phyloP scores from a whole-genome alignment of 2,329 filamentous ascomycete species.

The Fusarium dimerum region DNA sequence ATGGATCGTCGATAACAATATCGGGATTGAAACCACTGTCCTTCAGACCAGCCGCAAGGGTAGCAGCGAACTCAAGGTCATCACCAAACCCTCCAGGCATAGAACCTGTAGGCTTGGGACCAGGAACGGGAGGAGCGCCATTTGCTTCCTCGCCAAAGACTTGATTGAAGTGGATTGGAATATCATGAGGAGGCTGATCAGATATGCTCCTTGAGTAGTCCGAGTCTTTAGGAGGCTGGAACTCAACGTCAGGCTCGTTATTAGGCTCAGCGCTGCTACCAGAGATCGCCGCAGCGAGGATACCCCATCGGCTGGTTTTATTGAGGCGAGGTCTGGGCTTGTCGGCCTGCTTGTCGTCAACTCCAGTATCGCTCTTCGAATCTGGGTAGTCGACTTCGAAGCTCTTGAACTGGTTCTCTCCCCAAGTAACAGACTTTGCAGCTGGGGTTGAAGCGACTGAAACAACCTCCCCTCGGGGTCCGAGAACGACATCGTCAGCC shows the following conservation, averaged over 20 bases:
- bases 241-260: slow-evolving; percentile 33
- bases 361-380: slow-evolving; percentile 35
- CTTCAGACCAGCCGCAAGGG: slow-evolving; percentile 66
- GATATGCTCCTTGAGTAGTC: slow-evolving; percentile 17
- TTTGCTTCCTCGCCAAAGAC: slow-evolving; percentile 41
- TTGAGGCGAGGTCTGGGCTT: slow-evolving; percentile 37
- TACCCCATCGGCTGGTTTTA: slow-evolving; percentile 52
- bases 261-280: slow-evolving; percentile 41
- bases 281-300: slow-evolving; percentile 52
- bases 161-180: slow-evolving; percentile 19
- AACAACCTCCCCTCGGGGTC: slow-evolving; percentile 44
- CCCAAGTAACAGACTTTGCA: slow-evolving; percentile 65
- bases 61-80: slow-evolving; percentile 70
- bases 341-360: slow-evolving; percentile 27
- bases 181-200: slow-evolving; percentile 18
- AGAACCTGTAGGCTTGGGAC: slow-evolving; percentile 57
- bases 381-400: slow-evolving; percentile 64
- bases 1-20: slow-evolving; percentile 67
- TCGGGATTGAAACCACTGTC: slow-evolving; percentile 71
- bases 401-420: slow-evolving; percentile 63
- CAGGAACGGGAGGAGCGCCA: slow-evolving; percentile 51
- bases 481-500: slow-evolving; percentile 39
- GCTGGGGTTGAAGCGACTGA: slow-evolving; percentile 27
- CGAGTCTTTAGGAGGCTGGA: slow-evolving; percentile 9
- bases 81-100: slow-evolving; percentile 68